A percentile compares a stretch with the other conserved stretches of the same genome.
Evolutionary conservation across 768 basidiomycete genomes (phyloP).

Genomic region (Suillus placidus): DNA sequence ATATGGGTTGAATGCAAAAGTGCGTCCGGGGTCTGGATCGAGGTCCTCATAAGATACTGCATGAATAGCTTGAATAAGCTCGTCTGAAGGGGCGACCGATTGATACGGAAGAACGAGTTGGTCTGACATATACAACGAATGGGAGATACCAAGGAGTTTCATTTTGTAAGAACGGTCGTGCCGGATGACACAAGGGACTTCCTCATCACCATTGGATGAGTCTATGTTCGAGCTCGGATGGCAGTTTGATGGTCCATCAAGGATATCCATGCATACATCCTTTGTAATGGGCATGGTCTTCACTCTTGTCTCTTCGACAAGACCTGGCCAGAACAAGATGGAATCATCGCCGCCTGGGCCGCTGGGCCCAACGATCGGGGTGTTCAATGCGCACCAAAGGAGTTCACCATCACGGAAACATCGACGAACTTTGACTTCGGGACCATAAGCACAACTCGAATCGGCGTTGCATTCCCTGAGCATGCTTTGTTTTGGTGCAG

Average conservation of each 20-base stretch:
- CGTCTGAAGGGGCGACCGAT: constrained; percentile 57
- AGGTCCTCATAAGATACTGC: constrained; percentile 37
- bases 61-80: constrained; percentile 53
- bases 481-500: constrained; percentile 51
- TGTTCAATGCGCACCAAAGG: constrained; percentile 64
- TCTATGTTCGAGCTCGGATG: constrained; percentile 13
- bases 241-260: constrained; percentile 13
- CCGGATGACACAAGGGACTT: constrained; percentile 56
- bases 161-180: constrained; percentile 62
- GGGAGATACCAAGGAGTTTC: constrained; percentile 60
- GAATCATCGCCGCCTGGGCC: constrained; percentile 34
- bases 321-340: constrained; percentile 76
- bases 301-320: constrained; percentile 62
- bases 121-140: constrained; percentile 42
- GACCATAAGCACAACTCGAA: constrained; percentile 56
- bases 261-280: constrained; percentile 4
- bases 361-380: constrained; percentile 47
- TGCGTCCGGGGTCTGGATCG: constrained; percentile 42
- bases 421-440: constrained; percentile 49
- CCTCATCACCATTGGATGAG: constrained; percentile 23
- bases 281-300: constrained; percentile 43
- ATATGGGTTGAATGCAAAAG: constrained; percentile 56
- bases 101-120: constrained; percentile 52
- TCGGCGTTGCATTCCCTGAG: constrained; percentile 66
- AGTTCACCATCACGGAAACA: constrained; percentile 72